Evolutionary conservation across 1,139 yeast species (phyloP), one percentile per base, ranked within the genome.

Genomic region (Blastobotrys aristatus): DNA sequence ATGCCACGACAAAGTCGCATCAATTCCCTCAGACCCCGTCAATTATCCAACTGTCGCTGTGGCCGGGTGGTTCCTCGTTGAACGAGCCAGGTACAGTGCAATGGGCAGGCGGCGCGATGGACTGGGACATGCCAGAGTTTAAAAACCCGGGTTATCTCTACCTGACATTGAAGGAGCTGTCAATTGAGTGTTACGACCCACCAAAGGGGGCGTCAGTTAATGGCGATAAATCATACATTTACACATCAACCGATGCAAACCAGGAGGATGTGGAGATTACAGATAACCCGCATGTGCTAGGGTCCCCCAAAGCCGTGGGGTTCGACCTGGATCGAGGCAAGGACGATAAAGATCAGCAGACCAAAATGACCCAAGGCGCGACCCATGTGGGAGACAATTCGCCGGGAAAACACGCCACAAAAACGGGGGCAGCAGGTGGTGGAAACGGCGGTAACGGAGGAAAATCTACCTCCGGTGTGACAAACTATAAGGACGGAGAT

Each of bases 81-180:
- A 79, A 77, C 62, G 80, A 80, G 32, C 67, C 71, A 40, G 97
- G 97, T 64, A 90, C 97, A 16, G 74, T 82, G 54, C 84, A 77
- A 56, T 90, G 97, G 97, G 95, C 97, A 33, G 97, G 97, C 63
- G 97, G 97, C 62, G 70, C 61, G 4, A 79, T 89, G 50, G 77
- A 88, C 70, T 90, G 97, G 97, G 69, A 82, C 64, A 75, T 92
- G 29, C 66, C 73, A 4, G 96, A 88, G 66, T 79, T 88, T 52
- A 59, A 72, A 52, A 71, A 84, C 50, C 77, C 82, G 44, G 96
- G 97, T 24, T 89, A 88, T 70, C 82, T 79, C 68, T 87, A 80
- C 62, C 81, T 85, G 33, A 73, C 77, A 52, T 59, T 89, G 44
- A 74, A 82, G 59, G 75, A 76, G 43, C 71, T 87, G 33, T 69